phyloP scores from a whole-genome alignment of 805 yeast genomes.

The Candida sonorensis region DNA sequence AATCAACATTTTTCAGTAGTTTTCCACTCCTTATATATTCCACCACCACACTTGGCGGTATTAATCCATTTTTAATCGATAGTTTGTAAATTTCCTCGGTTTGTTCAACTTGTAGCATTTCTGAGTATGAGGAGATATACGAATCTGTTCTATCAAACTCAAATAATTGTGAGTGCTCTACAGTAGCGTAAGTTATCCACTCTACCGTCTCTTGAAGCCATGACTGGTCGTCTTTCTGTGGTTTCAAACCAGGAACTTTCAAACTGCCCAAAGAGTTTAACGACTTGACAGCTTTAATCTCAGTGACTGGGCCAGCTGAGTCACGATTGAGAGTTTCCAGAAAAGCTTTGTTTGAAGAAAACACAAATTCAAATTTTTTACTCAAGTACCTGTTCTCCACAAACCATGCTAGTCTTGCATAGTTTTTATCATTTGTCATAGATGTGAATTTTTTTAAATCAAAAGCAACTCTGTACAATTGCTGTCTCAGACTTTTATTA shows the following conservation, averaged over 20 bases:
- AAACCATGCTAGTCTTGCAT: constrained; percentile 25
- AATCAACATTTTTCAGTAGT: neutral
- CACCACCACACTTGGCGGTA: constrained; percentile 6
- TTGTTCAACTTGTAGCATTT: constrained; percentile 5
- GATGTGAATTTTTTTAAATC: constrained; percentile 10
- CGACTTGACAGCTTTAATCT: too few relatives aligned
- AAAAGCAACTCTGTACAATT: constrained; percentile 19
- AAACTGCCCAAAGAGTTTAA: constrained; percentile 9
- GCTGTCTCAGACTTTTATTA: constrained; percentile 12
- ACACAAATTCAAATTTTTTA: neutral
- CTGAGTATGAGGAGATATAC: constrained; percentile 21
- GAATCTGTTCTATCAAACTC: constrained; percentile 13
- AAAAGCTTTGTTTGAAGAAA: neutral
- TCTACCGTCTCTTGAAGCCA: constrained; percentile 21
- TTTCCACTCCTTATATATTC: constrained; percentile 4
- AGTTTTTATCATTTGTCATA: constrained; percentile 12
- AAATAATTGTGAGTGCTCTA: constrained; percentile 21
- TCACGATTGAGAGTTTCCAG: neutral
- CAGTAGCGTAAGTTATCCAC: constrained; percentile 24
- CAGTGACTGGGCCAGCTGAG: too few relatives aligned
- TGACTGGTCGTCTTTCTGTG: constrained; percentile 10
- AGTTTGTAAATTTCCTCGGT: constrained; percentile 10
- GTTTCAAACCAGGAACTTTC: constrained; percentile 13
- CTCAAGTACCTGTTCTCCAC: constrained; percentile 16
- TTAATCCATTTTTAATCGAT: constrained; percentile 13